Conservation (phyloP, 2,329 filamentous ascomycete species). For the Calonectria pseudoreteaudii region DNA sequence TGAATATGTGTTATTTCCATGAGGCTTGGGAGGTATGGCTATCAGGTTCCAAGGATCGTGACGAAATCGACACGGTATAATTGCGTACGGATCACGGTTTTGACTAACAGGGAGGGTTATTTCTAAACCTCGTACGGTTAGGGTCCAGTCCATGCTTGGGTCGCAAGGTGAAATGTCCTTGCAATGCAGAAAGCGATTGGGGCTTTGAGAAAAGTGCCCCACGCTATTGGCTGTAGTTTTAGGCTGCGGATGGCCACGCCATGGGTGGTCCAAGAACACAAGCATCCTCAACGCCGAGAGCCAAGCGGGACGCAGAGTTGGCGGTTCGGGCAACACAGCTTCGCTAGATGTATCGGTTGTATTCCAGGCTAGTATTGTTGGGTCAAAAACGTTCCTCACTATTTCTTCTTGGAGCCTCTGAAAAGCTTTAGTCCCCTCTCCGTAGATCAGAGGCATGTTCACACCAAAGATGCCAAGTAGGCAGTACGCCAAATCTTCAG, state of each 20-base stretch:
- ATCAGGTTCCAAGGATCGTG: background rate
- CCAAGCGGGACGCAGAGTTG: background rate
- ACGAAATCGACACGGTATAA: background rate
- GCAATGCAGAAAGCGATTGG: background rate
- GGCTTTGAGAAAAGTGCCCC: background rate
- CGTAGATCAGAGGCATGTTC: conserved; percentile 7
- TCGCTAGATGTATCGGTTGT: background rate
- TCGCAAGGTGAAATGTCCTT: background rate
- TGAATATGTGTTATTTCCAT: background rate
- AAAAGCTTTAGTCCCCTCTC: background rate
- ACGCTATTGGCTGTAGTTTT: no score
- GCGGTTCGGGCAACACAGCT: background rate
- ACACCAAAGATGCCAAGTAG: background rate
- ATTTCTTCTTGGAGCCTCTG: background rate
- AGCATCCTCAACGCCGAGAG: background rate
- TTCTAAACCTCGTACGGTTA: background rate
- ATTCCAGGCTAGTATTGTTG: background rate
- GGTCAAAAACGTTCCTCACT: background rate
- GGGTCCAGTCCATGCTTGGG: background rate
- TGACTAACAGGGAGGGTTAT: background rate
- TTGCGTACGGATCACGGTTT: background rate
- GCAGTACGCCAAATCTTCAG: background rate
- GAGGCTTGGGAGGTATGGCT: background rate
- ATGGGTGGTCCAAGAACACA: background rate
- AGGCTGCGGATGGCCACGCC: background rate